Evolutionary conservation across 768 basidiomycete species (phyloP).

Genomic region (Glaciozyma antarctica): DNA sequence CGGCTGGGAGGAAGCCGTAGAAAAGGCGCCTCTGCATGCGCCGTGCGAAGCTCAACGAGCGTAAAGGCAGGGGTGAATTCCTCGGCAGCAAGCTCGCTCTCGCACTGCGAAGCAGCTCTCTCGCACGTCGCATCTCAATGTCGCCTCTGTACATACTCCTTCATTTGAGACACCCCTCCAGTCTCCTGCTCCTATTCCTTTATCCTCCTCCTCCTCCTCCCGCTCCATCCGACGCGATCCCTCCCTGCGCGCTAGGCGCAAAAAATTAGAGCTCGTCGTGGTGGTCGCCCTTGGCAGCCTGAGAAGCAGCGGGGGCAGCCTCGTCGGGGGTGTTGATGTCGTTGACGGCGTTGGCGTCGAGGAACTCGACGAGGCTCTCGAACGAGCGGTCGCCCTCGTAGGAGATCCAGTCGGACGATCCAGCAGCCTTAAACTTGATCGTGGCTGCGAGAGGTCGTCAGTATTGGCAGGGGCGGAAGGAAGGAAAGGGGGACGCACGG

Average conservation of each 20-base stretch:
- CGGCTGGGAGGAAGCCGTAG: neutral
- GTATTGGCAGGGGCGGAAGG: neutral
- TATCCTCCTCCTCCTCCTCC: neutral
- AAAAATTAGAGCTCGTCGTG: slow-evolving; percentile 3
- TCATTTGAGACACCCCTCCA: neutral
- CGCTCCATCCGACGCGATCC: neutral
- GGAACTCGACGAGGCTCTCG: slow-evolving; percentile 33
- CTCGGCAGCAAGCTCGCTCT: no score
- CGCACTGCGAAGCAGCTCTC: neutral
- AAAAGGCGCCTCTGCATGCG: no score
- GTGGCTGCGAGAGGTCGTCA: slow-evolving; percentile 47
- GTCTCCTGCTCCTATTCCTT: neutral
- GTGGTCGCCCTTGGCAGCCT: neutral
- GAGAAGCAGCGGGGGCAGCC: neutral
- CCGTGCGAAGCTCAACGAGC: no score
- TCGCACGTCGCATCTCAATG: neutral
- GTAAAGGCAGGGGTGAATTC: no score
- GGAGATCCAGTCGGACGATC: slow-evolving; percentile 73
- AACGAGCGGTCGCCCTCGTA: slow-evolving; percentile 63
- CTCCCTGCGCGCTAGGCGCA: no score
- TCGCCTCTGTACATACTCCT: neutral
- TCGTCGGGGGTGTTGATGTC: slow-evolving; percentile 12
- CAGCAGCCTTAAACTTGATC: slow-evolving; percentile 90
- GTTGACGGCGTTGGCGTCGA: slow-evolving; percentile 33
- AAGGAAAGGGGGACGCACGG: slow-evolving; percentile 33